phyloP scores from a whole-genome alignment of 805 yeast species.

The Candida mattraensis region DNA sequence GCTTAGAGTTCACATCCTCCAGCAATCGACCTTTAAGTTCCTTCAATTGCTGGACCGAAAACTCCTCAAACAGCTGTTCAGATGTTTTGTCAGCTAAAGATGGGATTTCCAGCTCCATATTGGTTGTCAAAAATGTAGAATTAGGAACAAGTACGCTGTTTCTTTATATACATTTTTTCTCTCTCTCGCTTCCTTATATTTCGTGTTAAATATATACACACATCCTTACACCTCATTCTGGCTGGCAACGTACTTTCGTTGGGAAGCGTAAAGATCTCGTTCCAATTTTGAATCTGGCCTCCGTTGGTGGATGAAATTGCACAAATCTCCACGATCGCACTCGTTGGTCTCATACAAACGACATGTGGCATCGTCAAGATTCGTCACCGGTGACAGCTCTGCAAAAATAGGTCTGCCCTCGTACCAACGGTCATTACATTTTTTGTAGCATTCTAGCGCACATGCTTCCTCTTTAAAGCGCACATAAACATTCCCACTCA shows the following conservation, averaged over 20 bases:
- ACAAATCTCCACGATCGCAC: constrained; percentile 79
- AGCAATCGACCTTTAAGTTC: constrained; percentile 21
- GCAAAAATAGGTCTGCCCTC: constrained; percentile 74
- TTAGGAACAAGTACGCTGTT: constrained; percentile 10
- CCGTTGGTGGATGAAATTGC: constrained; percentile 84
- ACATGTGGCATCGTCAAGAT: constrained; percentile 72
- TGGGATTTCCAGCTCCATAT: constrained; percentile 12
- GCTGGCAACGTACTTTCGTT: constrained; percentile 11
- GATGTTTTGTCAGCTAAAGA: constrained; percentile 16
- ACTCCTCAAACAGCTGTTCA: constrained; percentile 28
- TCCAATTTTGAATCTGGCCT: constrained; percentile 43
- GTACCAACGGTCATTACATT: constrained; percentile 80
- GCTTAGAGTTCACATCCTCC: constrained; percentile 23
- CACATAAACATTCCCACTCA: constrained; percentile 84
- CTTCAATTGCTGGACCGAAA: constrained; percentile 31
- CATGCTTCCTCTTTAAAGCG: constrained; percentile 53
- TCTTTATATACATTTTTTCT: constrained; percentile 1
- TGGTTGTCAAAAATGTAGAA: not conserved
- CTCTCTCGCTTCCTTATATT: not conserved
- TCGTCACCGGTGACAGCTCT: constrained; percentile 73
- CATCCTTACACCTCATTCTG: no score
- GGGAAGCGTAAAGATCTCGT: constrained; percentile 21
- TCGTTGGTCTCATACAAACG: constrained; percentile 59
- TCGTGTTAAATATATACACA: constrained; percentile 11
- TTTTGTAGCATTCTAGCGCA: constrained; percentile 60